These are phyloP conservation scores for Xylaria nigripes DNA, from an alignment of 495 filamentous ascomycete genomes.

Conservation along the genomic window DNA sequence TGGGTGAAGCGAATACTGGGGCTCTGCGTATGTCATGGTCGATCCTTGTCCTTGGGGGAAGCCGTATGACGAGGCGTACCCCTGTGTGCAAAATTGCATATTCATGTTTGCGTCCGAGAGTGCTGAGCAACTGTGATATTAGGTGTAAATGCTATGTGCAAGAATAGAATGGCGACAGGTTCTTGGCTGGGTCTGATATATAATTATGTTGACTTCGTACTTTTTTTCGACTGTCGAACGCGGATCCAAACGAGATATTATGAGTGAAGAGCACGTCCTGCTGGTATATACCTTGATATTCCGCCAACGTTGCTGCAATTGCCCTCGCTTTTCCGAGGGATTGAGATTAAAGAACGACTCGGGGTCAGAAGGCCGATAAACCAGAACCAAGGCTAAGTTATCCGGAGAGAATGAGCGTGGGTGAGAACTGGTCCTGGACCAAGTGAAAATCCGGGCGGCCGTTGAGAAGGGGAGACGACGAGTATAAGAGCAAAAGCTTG, in stretches of 20 bases:
- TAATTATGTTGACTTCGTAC: slow-evolving; percentile 1
- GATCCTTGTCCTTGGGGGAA: slow-evolving; percentile 16
- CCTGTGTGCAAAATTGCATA: slow-evolving; percentile 18
- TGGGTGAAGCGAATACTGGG: slow-evolving; percentile 14
- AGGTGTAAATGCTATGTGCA: slow-evolving; percentile 10
- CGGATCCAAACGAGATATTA: slow-evolving; percentile 3
- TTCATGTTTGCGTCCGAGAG: slow-evolving; percentile 15
- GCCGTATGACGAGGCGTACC: slow-evolving; percentile 14
- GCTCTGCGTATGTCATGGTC: slow-evolving; percentile 14
- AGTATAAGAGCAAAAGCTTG: slow-evolving; percentile 23
- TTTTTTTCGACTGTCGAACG: background rate
- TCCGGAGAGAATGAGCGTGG: slow-evolving; percentile 24
- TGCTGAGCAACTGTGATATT: slow-evolving; percentile 2
- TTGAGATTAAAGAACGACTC: slow-evolving; percentile 37
- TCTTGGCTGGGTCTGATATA: background rate
- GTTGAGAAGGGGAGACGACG: slow-evolving; percentile 17
- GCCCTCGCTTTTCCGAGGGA: background rate
- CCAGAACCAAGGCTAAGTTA: slow-evolving; percentile 13
- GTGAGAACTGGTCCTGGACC: slow-evolving; percentile 20
- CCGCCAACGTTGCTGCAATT: slow-evolving; percentile 7
- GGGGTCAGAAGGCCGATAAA: slow-evolving; percentile 28
- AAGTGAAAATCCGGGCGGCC: slow-evolving; percentile 11
- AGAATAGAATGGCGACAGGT: background rate
- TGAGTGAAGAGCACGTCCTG: slow-evolving; percentile 1
- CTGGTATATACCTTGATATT: slow-evolving; percentile 7